These are phyloP conservation scores for Phaeodactylum tricornutum DNA, from an alignment of 108 stramenopile species.

Conservation along the genomic window DNA sequence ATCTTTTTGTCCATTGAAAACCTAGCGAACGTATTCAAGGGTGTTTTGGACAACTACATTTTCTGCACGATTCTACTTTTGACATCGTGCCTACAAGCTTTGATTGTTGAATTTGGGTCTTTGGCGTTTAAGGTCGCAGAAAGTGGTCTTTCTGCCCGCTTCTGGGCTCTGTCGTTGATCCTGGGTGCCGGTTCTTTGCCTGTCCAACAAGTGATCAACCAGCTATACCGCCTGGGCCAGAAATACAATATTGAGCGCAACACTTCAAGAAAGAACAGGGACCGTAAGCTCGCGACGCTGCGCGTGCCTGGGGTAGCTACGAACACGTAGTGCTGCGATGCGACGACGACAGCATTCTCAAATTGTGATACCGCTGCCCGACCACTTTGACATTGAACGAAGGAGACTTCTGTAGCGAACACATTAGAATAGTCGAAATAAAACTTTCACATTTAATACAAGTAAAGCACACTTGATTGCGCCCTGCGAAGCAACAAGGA, in stretches of 20 bases:
- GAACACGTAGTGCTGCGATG: no score
- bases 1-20: no score
- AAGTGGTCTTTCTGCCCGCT: constrained; percentile 32
- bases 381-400: no score
- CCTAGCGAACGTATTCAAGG: constrained; percentile 73
- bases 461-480: no score
- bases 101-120: constrained; percentile 89
- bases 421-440: no score
- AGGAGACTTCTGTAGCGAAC: no score
- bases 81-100: constrained; percentile 73
- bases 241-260: background rate
- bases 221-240: constrained; percentile 17
- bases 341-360: no score
- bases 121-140: constrained; percentile 56
- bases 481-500: no score
- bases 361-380: no score
- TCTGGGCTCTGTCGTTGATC: constrained; percentile 36
- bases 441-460: no score
- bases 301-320: no score
- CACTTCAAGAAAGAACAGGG: background rate
- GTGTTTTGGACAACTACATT: constrained; percentile 62
- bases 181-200: constrained; percentile 49
- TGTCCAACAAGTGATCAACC: constrained; percentile 56
- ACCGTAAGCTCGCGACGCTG: background rate
- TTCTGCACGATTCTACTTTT: constrained; percentile 74